Evolutionary conservation across 2,329 filamentous ascomycete genomes (phyloP), one percentile per base, ranked within the genome.

Genomic region (Colletotrichum siamense): DNA sequence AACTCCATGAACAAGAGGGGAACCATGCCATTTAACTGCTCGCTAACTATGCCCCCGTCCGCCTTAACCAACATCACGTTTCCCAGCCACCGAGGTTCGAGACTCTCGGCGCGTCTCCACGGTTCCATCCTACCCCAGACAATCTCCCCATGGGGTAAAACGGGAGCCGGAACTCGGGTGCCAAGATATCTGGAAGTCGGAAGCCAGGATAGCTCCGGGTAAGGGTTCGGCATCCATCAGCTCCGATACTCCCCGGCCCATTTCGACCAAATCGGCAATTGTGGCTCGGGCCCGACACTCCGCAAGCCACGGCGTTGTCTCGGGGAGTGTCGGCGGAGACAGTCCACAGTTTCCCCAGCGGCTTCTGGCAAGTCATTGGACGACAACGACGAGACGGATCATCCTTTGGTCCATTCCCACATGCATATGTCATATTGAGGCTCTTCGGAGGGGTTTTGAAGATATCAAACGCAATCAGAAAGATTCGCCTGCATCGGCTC

Each of bases 341-440:
- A 32, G 22, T 24, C 49, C 49, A 68, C 65, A 18, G 6, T 71
- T 63, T 67, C 39, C 13, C 44, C 63, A 63, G 64, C 15, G 15
- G 22, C 30, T 8, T 73, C 64, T 62, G 22, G 22, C 18, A 59
- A 39, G 32, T 63, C n/a, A 76, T 73, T 73, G 73, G 70, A 65
- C 30, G 28, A 52, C 28, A 32, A 12, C 16, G 1, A 24, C 22
- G n/a, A 57, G 57, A 57, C 59, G 30, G 39, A 62, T 39, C 44
- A 28, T 32, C n/a, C 39, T 63, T 26, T 63, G 22, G 44, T 49
- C 59, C 71, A 70, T 32, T 26, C 22, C 64, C 62, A 66, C 28
- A 55, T 72, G 69, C 52, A 28, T 34, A 39, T 67, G 49, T 61
- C 36, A 22, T 49, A 32, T 28, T 30, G 36, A 69, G 57, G 57